Conservation (phyloP, 2,329 filamentous ascomycete genomes). For the Zopfia rhizophila region DNA sequence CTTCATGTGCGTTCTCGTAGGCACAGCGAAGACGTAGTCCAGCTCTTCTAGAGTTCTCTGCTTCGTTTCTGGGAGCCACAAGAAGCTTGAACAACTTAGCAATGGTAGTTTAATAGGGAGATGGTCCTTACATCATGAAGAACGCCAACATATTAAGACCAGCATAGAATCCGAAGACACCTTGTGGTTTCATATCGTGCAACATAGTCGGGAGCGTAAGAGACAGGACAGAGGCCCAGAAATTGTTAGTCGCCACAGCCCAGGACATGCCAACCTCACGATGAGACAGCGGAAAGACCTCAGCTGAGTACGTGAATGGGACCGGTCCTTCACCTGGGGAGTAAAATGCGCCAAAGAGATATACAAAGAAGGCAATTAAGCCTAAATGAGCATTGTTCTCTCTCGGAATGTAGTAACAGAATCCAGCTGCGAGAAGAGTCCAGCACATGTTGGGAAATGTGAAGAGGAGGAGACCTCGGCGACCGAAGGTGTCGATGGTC, state of each 20-base stretch:
- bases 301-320: slow-evolving; percentile 73
- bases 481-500: slow-evolving; percentile 63
- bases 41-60: slow-evolving; percentile 61
- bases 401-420: slow-evolving; percentile 63
- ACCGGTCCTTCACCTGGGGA: slow-evolving; percentile 63
- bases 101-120: neutral
- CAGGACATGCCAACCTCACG: slow-evolving; percentile 78
- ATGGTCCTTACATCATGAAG: slow-evolving; percentile 62
- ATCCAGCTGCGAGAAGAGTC: slow-evolving; percentile 59
- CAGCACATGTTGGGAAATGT: slow-evolving; percentile 64
- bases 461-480: slow-evolving; percentile 61
- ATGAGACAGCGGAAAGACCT: slow-evolving; percentile 76
- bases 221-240: slow-evolving; percentile 68
- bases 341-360: slow-evolving; percentile 62
- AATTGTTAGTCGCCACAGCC: slow-evolving; percentile 73
- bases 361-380: slow-evolving; percentile 67
- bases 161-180: slow-evolving; percentile 71
- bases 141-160: slow-evolving; percentile 70
- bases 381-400: slow-evolving; percentile 55
- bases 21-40: slow-evolving; percentile 62
- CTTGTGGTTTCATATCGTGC: slow-evolving; percentile 60
- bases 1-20: slow-evolving; percentile 52
- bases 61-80: slow-evolving; percentile 64
- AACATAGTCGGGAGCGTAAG: slow-evolving; percentile 72
- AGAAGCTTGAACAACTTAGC: slow-evolving; percentile 54